Base-by-base conservation (phyloP, 495 filamentous ascomycete genomes). In the Jackrogersella minutella region DNA sequence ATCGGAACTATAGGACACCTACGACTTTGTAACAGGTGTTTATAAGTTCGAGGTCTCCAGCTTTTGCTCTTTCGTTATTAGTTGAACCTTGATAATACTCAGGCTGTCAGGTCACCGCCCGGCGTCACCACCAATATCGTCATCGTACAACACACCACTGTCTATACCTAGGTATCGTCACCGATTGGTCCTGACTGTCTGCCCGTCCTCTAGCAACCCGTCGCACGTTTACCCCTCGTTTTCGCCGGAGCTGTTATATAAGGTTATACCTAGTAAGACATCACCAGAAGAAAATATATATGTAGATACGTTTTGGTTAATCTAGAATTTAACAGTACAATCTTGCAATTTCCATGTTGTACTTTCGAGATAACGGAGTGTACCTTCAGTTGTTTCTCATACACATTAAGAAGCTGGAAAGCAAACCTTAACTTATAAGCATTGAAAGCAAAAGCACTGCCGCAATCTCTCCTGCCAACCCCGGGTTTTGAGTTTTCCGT, bases 301-400 rank as follows among this genome's bases (percentile, higher is more conserved):
- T 19, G 10, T 16, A 19, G 11, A 24, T n/a, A 31, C 16, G 40
- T 55, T 40, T 54, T 63, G 21, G 43, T 17, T 68, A 59, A 52
- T 58, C 39, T 34, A 55, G 49, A 39, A 49, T 68, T 49, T 54
- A 26, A 53, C 54, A 37, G 55, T 46, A 64, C 16, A 39, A 58
- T 65, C 46, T 68, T 62, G 53, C 30, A 62, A 46, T 44, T 58
- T 68, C 37, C 26, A 57, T 51, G 33, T 19, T 52, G 39, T 58
- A 26, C 16, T 51, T 26, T 28, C 51, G 43, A 61, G 43, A 34
- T 49, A 39, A n/a, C 51, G 43, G 50, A 61, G 36, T 56, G 13
- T 26, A 5, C 24, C 57, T n/a, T 46, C 41, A 34, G 33, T 22
- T 34, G 13, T 53, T 51, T 30, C 30, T 46, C 39, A 55, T 63